These are phyloP conservation scores for Aspergillus pseudoviridinutans DNA, from an alignment of 2,329 filamentous ascomycete species.

Conservation along the genomic window DNA sequence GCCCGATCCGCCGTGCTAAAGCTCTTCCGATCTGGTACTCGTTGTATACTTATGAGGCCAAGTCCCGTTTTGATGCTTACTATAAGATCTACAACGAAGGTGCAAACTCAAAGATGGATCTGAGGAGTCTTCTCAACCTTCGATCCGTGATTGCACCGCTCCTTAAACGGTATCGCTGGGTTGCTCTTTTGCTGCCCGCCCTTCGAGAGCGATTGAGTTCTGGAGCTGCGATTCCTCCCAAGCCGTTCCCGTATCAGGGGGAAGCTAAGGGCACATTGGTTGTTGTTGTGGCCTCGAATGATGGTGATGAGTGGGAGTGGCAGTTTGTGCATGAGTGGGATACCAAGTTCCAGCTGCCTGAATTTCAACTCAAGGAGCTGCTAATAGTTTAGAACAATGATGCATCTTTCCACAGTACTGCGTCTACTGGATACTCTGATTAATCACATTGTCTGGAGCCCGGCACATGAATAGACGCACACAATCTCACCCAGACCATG, in stretches of 20 bases:
- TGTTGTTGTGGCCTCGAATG: conserved; percentile 2
- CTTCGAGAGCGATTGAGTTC: not conserved
- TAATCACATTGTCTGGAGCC: no score
- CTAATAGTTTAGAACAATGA: conserved; percentile 2
- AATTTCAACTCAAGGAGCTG: conserved; percentile 3
- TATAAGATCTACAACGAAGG: not conserved
- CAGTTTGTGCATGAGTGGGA: conserved; percentile 11
- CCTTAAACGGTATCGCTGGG: conserved; percentile 4
- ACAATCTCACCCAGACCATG: no score
- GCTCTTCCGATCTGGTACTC: not conserved
- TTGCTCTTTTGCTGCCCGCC: conserved; percentile 2
- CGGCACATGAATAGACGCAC: no score
- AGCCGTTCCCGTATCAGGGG: conserved; percentile 5
- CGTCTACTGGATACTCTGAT: no score
- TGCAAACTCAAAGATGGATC: not conserved
- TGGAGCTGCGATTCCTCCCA: not conserved
- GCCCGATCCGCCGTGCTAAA: not conserved
- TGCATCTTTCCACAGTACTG: no score
- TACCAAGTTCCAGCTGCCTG: conserved; percentile 2
- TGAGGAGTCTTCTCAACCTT: not conserved
- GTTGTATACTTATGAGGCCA: not conserved
- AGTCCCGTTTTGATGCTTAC: not conserved
- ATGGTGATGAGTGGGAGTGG: conserved; percentile 6
- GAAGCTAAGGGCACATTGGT: conserved; percentile 2
- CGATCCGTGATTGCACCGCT: conserved; percentile 1